phyloP scores from a whole-genome alignment of 495 filamentous ascomycete species.

The Filosporella fistucella region DNA sequence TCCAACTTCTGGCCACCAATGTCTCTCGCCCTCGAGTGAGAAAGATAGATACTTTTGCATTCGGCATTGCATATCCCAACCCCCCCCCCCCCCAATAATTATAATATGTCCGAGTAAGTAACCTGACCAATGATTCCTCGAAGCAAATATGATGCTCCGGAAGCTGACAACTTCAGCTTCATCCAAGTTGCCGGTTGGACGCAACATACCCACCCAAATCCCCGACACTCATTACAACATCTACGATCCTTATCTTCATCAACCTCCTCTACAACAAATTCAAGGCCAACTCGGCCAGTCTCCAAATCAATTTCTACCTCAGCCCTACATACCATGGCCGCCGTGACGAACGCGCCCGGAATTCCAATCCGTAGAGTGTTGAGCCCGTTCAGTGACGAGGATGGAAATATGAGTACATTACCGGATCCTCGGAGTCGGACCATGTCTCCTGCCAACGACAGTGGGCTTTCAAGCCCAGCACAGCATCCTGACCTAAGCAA shows the following conservation, averaged over 20 bases:
- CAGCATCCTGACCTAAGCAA: constrained; percentile 34
- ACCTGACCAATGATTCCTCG: too few relatives aligned
- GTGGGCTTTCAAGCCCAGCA: constrained; percentile 7
- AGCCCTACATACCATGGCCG: constrained; percentile 19
- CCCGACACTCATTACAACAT: constrained; percentile 39
- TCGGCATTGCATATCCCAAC: background rate
- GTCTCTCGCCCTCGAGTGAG: background rate
- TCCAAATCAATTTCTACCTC: constrained; percentile 24
- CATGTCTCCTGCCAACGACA: constrained; percentile 20
- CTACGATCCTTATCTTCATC: constrained; percentile 40
- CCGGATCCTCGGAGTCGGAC: constrained; percentile 26
- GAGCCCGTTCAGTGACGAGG: constrained; percentile 17
- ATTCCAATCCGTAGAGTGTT: constrained; percentile 9
- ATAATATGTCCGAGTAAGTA: constrained; percentile 16
- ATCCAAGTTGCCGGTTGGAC: constrained; percentile 47
- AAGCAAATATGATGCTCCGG: too few relatives aligned
- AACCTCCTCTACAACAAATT: constrained; percentile 5
- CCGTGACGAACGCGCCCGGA: constrained; percentile 16
- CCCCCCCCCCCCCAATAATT: background rate
- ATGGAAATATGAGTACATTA: constrained; percentile 24
- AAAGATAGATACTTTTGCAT: background rate
- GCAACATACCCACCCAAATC: constrained; percentile 36
- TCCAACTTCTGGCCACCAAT: background rate
- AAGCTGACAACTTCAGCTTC: constrained; percentile 36
- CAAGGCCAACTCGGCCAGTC: constrained; percentile 9